Evolutionary conservation across 2,329 filamentous ascomycete genomes (phyloP), one percentile per base, ranked within the genome.

Genomic region (Fusarium vanettenii): DNA sequence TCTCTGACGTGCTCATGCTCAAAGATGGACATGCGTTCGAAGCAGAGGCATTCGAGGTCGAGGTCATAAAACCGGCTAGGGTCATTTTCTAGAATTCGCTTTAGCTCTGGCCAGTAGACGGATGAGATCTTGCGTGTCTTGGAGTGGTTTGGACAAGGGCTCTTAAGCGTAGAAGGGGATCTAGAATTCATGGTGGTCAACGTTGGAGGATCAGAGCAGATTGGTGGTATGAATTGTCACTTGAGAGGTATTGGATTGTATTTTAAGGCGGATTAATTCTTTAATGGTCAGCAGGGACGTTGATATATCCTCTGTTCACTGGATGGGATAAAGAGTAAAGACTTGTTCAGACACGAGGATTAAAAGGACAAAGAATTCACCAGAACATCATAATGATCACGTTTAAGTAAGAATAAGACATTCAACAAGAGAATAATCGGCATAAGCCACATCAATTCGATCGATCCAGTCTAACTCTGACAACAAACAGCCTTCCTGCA

Each of bases 1-100:
- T 62, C 70, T 11, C 41, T 50, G 1, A 25, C 18, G 11, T 74
- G 62, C n/a, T 74, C 37, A 4, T 69, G 45, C 1, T 13, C 41
- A 22, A 75, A 75, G n/a, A 74, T 7, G 3, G 65, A 60, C 72
- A 74, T 74, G 3, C 33, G n/a, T 3, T 67, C 63, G 5, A 45
- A 37, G 27, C 72, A 74, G 31, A 75, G 70, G 11, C 72, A 74
- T 8, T 72, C 57, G 1, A 74, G 65, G 6, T 66, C 22, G 0
- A 74, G 64, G 5, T 45, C 45, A 5, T 59, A 3, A 45, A 60
- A 74, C 16, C n/a, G 20, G 7, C 16, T 18, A 4, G 71, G 56
- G 5, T 63, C 50, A 11, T 22, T 22, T 10, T 72, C 33, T 4
- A 74, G 64, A n/a, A 56, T 10, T 3, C 74, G 59, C 29, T 71